Evolutionary conservation across 495 filamentous ascomycete species (phyloP).

Genomic region (Achaetomiella virescens): DNA sequence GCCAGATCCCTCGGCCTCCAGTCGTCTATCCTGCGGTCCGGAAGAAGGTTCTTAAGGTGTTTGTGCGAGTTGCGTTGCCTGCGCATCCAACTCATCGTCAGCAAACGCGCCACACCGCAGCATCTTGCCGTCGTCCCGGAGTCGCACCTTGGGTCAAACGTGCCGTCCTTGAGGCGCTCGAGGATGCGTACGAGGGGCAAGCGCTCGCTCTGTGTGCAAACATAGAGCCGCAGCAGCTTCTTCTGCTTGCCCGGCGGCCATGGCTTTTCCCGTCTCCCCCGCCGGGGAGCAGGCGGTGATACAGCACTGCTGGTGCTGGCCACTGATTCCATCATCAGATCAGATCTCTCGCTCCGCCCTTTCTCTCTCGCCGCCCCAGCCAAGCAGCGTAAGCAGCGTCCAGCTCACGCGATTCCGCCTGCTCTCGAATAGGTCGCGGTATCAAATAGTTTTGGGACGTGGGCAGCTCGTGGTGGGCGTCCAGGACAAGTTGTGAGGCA

Average conservation of each 20-base stretch:
- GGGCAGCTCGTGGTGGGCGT: not conserved
- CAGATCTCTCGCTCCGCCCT: not conserved
- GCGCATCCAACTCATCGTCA: conserved; percentile 1
- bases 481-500: not conserved
- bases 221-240: conserved; percentile 30
- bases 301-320: conserved; percentile 13
- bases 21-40: conserved; percentile 32
- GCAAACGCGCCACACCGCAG: not conserved
- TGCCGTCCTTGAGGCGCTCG: conserved; percentile 28
- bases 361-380: too few species aligned
- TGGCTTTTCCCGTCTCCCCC: conserved; percentile 31
- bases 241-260: conserved; percentile 30
- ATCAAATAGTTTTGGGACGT: not conserved
- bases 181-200: conserved; percentile 30
- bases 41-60: conserved; percentile 27
- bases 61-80: conserved; percentile 35
- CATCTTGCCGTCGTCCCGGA: not conserved
- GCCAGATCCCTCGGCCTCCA: conserved; percentile 29
- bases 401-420: too few species aligned
- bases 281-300: conserved; percentile 23
- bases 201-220: conserved; percentile 32
- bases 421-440: not conserved
- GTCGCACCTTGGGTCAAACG: conserved; percentile 30
- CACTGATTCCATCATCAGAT: conserved; percentile 16
- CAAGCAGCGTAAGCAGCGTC: too few species aligned